A percentile compares a stretch with the other conserved stretches of the same genome.
These are phyloP conservation scores for Ophiosphaerella narmari DNA, from an alignment of 2,329 filamentous ascomycete genomes.

Conservation along the genomic window DNA sequence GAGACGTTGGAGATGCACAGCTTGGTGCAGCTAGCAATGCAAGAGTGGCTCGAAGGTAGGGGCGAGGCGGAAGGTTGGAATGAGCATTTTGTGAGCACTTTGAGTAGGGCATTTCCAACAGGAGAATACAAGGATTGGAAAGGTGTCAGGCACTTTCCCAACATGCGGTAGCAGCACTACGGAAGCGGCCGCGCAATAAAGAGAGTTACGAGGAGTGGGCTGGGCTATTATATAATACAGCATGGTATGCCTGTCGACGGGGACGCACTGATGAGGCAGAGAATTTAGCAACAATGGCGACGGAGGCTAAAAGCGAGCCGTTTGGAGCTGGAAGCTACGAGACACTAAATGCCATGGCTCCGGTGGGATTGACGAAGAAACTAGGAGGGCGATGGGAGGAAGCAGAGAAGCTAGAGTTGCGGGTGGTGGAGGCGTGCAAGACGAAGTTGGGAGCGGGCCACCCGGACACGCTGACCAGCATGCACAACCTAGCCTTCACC, in stretches of 20 bases:
- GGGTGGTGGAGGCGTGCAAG: background rate
- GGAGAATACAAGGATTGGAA: slow-evolving; percentile 6
- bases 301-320: background rate
- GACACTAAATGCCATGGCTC: background rate
- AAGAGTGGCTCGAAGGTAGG: slow-evolving; percentile 15
- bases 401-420: background rate
- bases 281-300: background rate
- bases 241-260: slow-evolving; percentile 5
- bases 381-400: background rate
- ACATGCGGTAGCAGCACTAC: slow-evolving; percentile 4
- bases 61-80: slow-evolving; percentile 33
- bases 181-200: no score
- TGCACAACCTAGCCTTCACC: background rate
- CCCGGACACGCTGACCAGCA: no score
- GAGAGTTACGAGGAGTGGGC: slow-evolving; percentile 2
- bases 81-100: slow-evolving; percentile 5
- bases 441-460: no score
- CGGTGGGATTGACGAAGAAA: background rate
- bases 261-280: background rate
- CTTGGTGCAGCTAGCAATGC: slow-evolving; percentile 47
- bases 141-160: slow-evolving; percentile 3
- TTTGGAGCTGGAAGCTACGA: background rate
- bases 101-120: slow-evolving; percentile 7
- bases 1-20: slow-evolving; percentile 50
- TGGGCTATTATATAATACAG: slow-evolving; percentile 4